phyloP scores from a whole-genome alignment of 768 basidiomycete species.

The Scleroderma citrinum region DNA sequence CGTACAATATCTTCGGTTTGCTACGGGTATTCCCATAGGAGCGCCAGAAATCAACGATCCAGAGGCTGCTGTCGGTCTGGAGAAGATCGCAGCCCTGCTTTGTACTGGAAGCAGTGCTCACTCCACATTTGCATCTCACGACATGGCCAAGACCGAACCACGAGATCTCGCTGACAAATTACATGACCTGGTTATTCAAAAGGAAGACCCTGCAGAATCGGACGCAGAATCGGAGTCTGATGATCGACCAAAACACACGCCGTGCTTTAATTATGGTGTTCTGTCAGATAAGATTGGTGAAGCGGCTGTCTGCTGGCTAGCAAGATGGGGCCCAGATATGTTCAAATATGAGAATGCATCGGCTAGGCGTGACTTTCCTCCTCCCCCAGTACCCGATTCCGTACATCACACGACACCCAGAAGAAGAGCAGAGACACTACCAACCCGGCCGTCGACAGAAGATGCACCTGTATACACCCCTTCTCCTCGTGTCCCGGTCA shows the following conservation, averaged over 20 bases:
- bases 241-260: conserved; percentile 15
- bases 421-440: conserved; percentile 27
- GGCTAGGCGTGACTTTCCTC: conserved; percentile 11
- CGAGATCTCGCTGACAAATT: conserved; percentile 26
- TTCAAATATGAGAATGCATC: conserved; percentile 48
- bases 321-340: conserved; percentile 80
- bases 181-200: conserved; percentile 27
- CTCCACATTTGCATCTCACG: conserved; percentile 3
- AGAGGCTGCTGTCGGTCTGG: conserved; percentile 64
- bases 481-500: conserved; percentile 35
- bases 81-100: conserved; percentile 52
- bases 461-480: conserved; percentile 10
- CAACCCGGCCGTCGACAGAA: conserved; percentile 17
- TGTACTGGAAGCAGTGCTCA: conserved; percentile 26
- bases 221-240: conserved; percentile 24
- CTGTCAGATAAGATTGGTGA: conserved; percentile 90
- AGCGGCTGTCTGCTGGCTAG: conserved; percentile 81
- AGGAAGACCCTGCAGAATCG: conserved; percentile 33
- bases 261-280: conserved; percentile 74
- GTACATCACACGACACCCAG: conserved; percentile 14
- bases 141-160: conserved; percentile 5
- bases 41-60: conserved; percentile 37
- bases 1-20: conserved; percentile 73
- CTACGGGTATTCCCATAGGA: conserved; percentile 64
- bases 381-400: conserved; percentile 8